phyloP scores from a whole-genome alignment of 495 filamentous ascomycete genomes.

The Penicillium lagena region DNA sequence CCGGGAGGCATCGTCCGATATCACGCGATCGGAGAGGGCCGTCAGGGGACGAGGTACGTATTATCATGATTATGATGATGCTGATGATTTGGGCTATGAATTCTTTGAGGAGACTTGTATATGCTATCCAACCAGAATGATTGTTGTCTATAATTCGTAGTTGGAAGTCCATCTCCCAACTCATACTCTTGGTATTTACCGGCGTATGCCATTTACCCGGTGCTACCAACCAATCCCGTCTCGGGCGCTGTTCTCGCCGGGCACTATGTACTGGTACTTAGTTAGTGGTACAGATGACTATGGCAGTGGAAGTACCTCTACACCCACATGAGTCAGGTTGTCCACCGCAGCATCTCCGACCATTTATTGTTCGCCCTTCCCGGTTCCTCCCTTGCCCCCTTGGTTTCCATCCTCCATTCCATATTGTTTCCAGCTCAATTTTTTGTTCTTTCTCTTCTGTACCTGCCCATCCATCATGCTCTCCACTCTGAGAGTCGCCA shows the following conservation, averaged over 20 bases:
- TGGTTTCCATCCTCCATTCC: constrained; percentile 3
- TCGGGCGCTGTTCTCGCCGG: constrained; percentile 10
- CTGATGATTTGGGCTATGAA: no score
- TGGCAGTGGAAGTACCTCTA: no score
- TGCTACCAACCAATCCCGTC: constrained; percentile 18
- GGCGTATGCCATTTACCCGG: constrained; percentile 6
- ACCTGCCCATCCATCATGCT: constrained; percentile 36
- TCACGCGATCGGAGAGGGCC: constrained; percentile 3
- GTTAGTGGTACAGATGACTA: no score
- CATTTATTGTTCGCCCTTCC: constrained; percentile 17
- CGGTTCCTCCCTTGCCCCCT: constrained; percentile 14
- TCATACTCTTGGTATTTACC: no score
- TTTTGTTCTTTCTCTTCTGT: constrained; percentile 7
- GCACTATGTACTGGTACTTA: constrained; percentile 14
- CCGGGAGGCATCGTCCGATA: constrained; percentile 19
- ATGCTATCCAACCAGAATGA: no score
- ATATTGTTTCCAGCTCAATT: constrained; percentile 1
- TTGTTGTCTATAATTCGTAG: no score
- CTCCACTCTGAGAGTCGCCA: constrained; percentile 49
- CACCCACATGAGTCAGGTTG: constrained; percentile 26
- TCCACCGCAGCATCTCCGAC: constrained; percentile 24
- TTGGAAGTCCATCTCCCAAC: no score
- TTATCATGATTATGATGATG: no score
- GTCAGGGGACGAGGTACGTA: no score
- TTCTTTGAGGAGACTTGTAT: no score